A percentile compares a stretch with the other conserved stretches of the same genome.
Evolutionary conservation across 345 rosid species (phyloP).

Genomic region (Pistacia vera): DNA sequence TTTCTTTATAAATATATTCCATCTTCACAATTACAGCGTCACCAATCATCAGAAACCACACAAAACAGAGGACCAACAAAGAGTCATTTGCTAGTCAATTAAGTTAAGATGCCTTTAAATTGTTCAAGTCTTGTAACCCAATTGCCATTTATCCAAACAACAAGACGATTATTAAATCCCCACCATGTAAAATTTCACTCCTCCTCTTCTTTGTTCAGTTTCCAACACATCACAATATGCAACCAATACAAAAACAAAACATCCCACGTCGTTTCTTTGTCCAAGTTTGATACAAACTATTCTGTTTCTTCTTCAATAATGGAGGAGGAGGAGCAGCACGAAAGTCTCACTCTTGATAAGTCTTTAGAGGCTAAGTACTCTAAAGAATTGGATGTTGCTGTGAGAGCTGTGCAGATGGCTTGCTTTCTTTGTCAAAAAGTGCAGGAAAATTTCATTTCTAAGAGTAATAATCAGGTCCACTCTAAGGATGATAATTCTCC

Average conservation of each 20-base stretch:
- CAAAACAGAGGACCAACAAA: background rate
- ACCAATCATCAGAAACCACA: background rate
- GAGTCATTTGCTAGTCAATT: background rate
- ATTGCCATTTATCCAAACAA: constrained; percentile 25
- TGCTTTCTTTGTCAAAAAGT: constrained; percentile 54
- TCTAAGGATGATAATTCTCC: constrained; percentile 56
- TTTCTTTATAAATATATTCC: background rate
- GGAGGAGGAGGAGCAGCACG: constrained; percentile 32
- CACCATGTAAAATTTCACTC: constrained; percentile 6
- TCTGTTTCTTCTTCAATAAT: constrained; percentile 24
- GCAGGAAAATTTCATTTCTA: constrained; percentile 45
- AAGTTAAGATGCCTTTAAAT: constrained; percentile 42
- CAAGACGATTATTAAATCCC: constrained; percentile 2
- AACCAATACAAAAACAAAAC: constrained; percentile 9
- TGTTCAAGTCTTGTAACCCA: constrained; percentile 30
- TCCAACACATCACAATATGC: background rate
- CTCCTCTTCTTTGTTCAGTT: background rate
- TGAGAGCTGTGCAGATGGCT: constrained; percentile 57
- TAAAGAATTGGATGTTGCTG: constrained; percentile 51
- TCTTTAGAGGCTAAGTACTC: constrained; percentile 22
- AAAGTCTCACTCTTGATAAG: constrained; percentile 16
- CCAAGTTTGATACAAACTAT: constrained; percentile 22
- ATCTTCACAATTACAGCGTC: background rate
- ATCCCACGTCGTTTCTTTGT: constrained; percentile 24
- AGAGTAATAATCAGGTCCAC: constrained; percentile 30